Conservation (phyloP, 257 asterid genomes). For the Scutellaria minor region DNA sequence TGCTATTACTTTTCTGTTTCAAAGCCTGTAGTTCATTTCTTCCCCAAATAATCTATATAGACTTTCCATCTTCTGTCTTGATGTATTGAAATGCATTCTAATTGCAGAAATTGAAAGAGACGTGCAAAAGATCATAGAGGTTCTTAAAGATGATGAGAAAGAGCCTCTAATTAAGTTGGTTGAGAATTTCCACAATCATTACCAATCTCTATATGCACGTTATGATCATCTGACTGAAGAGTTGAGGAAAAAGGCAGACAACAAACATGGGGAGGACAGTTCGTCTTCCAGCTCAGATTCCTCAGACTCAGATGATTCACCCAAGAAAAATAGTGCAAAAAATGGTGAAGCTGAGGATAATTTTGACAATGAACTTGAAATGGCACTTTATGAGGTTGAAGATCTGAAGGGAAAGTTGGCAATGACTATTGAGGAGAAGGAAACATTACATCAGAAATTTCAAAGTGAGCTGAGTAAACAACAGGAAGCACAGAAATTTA, state of each 20-base stretch:
- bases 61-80: conserved; percentile 7
- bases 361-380: conserved; percentile 49
- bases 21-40: background rate
- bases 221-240: conserved; percentile 83
- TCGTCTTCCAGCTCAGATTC: conserved; percentile 84
- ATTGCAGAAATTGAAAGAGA: conserved; percentile 75
- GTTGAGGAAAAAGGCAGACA: conserved; percentile 57
- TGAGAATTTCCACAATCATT: conserved; percentile 68
- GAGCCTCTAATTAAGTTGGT: conserved; percentile 58
- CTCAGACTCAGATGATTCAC: conserved; percentile 70
- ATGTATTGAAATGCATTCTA: conserved; percentile 5
- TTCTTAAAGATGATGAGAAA: conserved; percentile 62
- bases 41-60: background rate
- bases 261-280: conserved; percentile 48
- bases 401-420: conserved; percentile 60
- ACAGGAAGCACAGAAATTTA: conserved; percentile 54
- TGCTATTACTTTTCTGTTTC: conserved; percentile 13
- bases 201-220: conserved; percentile 67
- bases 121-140: conserved; percentile 68
- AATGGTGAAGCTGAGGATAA: conserved; percentile 56
- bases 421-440: conserved; percentile 58
- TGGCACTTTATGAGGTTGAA: conserved; percentile 62
- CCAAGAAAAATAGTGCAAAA: conserved; percentile 48
- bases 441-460: conserved; percentile 48
- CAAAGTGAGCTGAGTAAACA: conserved; percentile 47